Conservation (phyloP, 331 rosid genomes). For the Acacia pycnantha region DNA sequence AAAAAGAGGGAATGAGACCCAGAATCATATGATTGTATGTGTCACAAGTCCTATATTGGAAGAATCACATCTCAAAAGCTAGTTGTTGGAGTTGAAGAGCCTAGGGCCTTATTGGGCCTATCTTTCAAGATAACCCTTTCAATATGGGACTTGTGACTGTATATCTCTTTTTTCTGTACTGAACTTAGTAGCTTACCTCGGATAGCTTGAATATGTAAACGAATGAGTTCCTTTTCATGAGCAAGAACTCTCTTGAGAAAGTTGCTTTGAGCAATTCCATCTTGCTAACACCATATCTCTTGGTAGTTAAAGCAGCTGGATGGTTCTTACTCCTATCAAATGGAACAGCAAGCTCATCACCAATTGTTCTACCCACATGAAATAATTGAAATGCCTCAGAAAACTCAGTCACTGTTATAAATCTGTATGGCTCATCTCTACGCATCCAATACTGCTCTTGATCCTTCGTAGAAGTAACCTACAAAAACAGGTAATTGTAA, state of each 20-base stretch:
- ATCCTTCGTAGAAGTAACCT: conserved; percentile 89
- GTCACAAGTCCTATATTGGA: background rate
- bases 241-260: conserved; percentile 67
- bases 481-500: background rate
- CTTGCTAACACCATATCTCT: conserved; percentile 45
- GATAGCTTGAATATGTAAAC: conserved; percentile 43
- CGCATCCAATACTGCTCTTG: conserved; percentile 81
- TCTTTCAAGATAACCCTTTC: background rate
- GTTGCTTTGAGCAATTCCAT: conserved; percentile 66
- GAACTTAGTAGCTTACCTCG: conserved; percentile 11
- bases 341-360: conserved; percentile 55
- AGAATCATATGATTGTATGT: background rate
- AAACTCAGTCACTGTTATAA: conserved; percentile 57
- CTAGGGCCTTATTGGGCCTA: background rate
- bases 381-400: conserved; percentile 54
- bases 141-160: background rate
- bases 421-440: conserved; percentile 49
- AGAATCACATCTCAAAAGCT: background rate
- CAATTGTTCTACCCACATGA: conserved; percentile 56
- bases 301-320: conserved; percentile 58
- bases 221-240: conserved; percentile 66
- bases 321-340: conserved; percentile 58
- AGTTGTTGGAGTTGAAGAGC: too few species aligned
- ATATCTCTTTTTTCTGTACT: background rate
- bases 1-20: background rate